Conservation (phyloP, 2,329 filamentous ascomycete species). For the Davidsoniella eucalypti region DNA sequence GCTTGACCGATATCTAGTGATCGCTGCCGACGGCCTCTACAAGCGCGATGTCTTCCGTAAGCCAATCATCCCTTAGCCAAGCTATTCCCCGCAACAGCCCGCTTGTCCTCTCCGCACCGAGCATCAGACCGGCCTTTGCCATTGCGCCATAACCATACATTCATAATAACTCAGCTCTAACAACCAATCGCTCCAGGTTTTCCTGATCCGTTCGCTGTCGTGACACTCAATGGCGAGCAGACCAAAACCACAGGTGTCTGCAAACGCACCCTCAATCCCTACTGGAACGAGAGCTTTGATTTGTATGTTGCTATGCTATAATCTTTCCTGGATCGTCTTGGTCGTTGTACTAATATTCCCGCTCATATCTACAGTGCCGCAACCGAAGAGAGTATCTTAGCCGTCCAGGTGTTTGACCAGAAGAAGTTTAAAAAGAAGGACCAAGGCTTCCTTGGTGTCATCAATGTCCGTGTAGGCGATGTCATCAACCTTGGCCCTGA, state of each 20-base stretch:
- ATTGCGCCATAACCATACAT: no score
- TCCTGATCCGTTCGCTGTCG: conserved; percentile 93
- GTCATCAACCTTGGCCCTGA: conserved; percentile 80
- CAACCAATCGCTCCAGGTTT: conserved; percentile 45
- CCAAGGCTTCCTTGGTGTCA: conserved; percentile 85
- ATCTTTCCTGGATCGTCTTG: not conserved
- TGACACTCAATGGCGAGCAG: conserved; percentile 93
- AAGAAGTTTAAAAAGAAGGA: conserved; percentile 99
- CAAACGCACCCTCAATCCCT: conserved; percentile 96
- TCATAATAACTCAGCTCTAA: not conserved
- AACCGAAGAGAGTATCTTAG: conserved; percentile 88
- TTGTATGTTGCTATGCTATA: conserved; percentile 45
- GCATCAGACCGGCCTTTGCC: no score
- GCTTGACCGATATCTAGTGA: conserved; percentile 46
- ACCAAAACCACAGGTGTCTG: conserved; percentile 95
- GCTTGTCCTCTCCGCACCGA: not conserved
- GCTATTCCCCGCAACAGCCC: not conserved
- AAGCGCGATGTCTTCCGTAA: conserved; percentile 98
- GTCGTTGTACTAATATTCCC: not conserved
- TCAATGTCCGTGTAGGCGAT: conserved; percentile 91
- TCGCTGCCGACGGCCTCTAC: conserved; percentile 94
- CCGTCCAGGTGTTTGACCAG: conserved; percentile 97
- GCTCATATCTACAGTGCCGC: conserved; percentile 45
- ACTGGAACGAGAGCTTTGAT: conserved; percentile 99
- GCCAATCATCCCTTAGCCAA: conserved; percentile 22